Percentiles rank a stretch among this genome's conserved stretches.
phyloP scores from a whole-genome alignment of 78 protist species.

The Pirum gemmata region DNA sequence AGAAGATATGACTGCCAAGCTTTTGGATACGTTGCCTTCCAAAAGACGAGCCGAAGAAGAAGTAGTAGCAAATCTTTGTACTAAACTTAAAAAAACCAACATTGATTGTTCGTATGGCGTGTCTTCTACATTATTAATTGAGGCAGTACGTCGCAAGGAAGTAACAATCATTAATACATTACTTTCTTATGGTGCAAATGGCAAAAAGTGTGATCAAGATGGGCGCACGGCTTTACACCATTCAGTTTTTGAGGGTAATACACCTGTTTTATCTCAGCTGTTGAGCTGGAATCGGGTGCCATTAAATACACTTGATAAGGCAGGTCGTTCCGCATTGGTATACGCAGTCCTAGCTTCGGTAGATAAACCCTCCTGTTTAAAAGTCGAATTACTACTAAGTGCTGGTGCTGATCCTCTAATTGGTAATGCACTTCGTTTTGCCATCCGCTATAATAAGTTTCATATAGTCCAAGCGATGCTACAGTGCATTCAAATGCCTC shows the following conservation, averaged over 20 bases:
- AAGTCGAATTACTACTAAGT: background rate
- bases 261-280: background rate
- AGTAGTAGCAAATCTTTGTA: too few relatives aligned
- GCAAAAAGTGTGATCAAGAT: background rate
- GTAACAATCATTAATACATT: background rate
- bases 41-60: too few relatives aligned
- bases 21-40: too few relatives aligned
- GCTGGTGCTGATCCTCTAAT: background rate
- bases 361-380: background rate
- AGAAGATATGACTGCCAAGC: too few relatives aligned
- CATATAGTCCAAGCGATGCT: slow-evolving; percentile 24
- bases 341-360: background rate
- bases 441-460: slow-evolving; percentile 3
- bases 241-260: background rate
- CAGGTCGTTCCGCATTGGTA: slow-evolving; percentile 12
- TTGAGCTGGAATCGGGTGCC: slow-evolving; percentile 6
- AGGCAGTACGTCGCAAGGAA: background rate
- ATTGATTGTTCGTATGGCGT: too few relatives aligned
- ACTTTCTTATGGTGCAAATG: background rate
- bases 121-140: background rate
- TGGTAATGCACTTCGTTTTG: background rate
- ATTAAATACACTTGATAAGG: background rate
- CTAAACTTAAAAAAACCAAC: too few relatives aligned
- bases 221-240: background rate
- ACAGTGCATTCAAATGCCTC: background rate